A percentile compares a stretch with the other conserved stretches of the same genome.
Evolutionary conservation across 2,329 filamentous ascomycete genomes (phyloP).

Genomic region (Herpotrichia juniperi): DNA sequence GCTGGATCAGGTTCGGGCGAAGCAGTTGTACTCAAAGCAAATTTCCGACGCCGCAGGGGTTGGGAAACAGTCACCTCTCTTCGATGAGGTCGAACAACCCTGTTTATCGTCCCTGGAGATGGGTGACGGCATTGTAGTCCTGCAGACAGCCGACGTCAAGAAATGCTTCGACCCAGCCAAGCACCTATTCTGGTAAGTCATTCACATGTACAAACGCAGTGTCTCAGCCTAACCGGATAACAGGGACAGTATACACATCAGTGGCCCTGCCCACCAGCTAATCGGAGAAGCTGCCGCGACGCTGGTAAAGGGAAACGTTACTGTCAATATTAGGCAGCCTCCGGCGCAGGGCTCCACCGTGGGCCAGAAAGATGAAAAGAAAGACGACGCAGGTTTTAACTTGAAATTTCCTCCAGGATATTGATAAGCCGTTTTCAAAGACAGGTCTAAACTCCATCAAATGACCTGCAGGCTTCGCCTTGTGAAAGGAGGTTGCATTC

Average conservation of each 20-base stretch:
- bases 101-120: constrained; percentile 33
- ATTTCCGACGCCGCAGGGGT: constrained; percentile 39
- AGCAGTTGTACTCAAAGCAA: constrained; percentile 38
- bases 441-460: constrained; percentile 25
- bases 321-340: constrained; percentile 27
- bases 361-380: constrained; percentile 18
- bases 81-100: constrained; percentile 40
- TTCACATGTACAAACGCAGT: constrained; percentile 33
- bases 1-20: constrained; percentile 39
- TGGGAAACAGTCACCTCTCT: constrained; percentile 38
- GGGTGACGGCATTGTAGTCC: constrained; percentile 13
- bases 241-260: constrained; percentile 45
- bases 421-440: constrained; percentile 22
- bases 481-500: constrained; percentile 22
- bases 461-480: constrained; percentile 3
- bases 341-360: constrained; percentile 15
- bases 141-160: constrained; percentile 34
- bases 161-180: constrained; percentile 38
- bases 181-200: constrained; percentile 44
- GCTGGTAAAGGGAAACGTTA: constrained; percentile 38
- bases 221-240: constrained; percentile 33
- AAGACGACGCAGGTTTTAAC: constrained; percentile 26
- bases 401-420: constrained; percentile 41
- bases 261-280: constrained; percentile 40
- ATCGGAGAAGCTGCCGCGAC: constrained; percentile 43